Base-by-base conservation (phyloP, 1,284 basidiomycete genomes). In the Paramarasmius palmivorus region DNA sequence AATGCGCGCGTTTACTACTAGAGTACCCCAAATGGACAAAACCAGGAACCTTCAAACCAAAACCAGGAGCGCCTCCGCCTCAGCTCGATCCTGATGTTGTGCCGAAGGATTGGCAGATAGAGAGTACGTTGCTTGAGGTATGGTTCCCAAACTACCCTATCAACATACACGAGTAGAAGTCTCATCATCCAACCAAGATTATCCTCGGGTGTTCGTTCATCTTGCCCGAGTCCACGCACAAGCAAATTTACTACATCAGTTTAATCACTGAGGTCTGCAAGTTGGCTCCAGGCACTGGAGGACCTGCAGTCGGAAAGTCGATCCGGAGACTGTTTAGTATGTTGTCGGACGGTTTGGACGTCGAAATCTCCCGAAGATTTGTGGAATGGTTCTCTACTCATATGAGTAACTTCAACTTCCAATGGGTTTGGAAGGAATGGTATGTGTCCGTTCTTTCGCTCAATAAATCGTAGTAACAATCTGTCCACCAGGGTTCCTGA, bases 371-470 rank as follows among this genome's bases (percentile, higher is more conserved):
- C 0, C 79, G 86, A 52, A 78, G 93, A 19, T 90, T 95, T 55
- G 84, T 92, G 0, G 94, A 97, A 61, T 99, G 97, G 97, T 98
- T 98, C 64, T 84, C 93, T 4, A 81, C 92, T 2, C 97, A 99
- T 64, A 90, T 99, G 82, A 95, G 92, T 63, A 99, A 99, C 73
- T 99, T 99, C 71, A 90, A 90, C 19, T 99, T 98, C 74, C 86
- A 89, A 63, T 99, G 97, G 97, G 94, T 95, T n/a, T 99, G 97
- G 97, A 95, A 94, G 65, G 97, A 99, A 79, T 99, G 97, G 96
- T 95, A 58, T 41, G 84, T 72, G 5, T 32, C 39, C 17, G 10
- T 36, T 26, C 19, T 39, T 19, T 52, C 46, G 20, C 50, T 40
- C 49, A 32, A 20, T 22, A 6, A 22, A 25, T 25, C 19, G 57